Evolutionary conservation across 441 rosid species (phyloP), one percentile per base, ranked within the genome.

Genomic region (Aleurites moluccanus): DNA sequence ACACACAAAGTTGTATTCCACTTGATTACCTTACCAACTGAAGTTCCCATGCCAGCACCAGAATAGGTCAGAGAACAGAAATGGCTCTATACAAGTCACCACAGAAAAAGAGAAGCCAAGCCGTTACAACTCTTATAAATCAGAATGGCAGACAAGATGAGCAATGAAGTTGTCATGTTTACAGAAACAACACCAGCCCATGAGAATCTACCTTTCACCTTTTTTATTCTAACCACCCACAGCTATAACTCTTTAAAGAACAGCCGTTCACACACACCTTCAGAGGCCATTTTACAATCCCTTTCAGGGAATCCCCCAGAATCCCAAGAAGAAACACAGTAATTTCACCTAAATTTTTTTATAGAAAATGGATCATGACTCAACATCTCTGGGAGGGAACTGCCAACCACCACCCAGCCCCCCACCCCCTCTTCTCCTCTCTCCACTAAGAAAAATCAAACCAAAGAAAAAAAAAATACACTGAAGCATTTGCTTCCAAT

Each of bases 151-250:
- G 11, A 47, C 6, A 45, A 64, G 68, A 38, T 10, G 23, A 52
- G 23, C 62, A 53, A 53, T 25, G 11, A 33, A 69, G 33, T 33
- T 42, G 18, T 21, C 45, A 35, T 23, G 21, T 67, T n/a, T 67
- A 67, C 13, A 70, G 49, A 25, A 59, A 70, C 14, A 57, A 20
- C n/a, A 56, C 47, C 35, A 45, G 21, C 69, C 21, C 49, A 70
- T 16, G 35, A 13, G 18, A 70, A 38, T 63, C 60, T 33, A 16
- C 49, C 61, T n/a, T 21, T 1, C 59, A n/a, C 13, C 55, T 25
- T 66, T 23, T 53, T 71, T 42, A 27, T 35, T 55, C 35, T 53
- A 57, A 55, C 67, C 35, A 44, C 25, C 74, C 66, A 71, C 42
- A 42, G 49, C 18, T 8, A 44, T 11, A 18, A 42, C 10, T 30